These are phyloP conservation scores for Hypsizygus marmoreus DNA, from an alignment of 768 basidiomycete species.

Conservation along the genomic window DNA sequence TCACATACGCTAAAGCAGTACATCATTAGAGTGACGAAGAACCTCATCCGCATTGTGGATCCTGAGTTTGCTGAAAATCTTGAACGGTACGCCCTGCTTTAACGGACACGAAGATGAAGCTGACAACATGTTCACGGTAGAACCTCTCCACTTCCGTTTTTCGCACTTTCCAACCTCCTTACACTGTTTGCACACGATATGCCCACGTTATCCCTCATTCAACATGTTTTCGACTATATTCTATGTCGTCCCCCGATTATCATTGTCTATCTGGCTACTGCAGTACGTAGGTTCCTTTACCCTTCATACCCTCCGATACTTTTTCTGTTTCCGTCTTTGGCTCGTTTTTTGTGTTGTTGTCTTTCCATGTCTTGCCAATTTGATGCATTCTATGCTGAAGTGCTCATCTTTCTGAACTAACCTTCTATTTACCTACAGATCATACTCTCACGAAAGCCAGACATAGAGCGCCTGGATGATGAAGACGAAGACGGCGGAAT, in stretches of 20 bases:
- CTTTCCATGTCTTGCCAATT: slow-evolving; percentile 19
- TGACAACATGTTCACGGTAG: slow-evolving; percentile 33
- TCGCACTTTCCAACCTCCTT: slow-evolving; percentile 85
- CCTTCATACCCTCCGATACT: no score
- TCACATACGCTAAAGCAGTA: neutral
- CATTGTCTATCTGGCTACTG: slow-evolving; percentile 80
- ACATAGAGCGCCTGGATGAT: slow-evolving; percentile 59
- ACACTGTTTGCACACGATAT: slow-evolving; percentile 93
- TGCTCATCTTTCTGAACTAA: neutral
- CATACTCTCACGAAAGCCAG: slow-evolving; percentile 68
- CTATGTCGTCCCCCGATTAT: slow-evolving; percentile 80
- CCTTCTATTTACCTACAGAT: slow-evolving; percentile 46
- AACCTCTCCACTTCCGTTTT: slow-evolving; percentile 81
- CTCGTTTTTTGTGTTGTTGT: no score
- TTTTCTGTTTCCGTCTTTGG: no score
- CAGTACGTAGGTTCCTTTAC: no score
- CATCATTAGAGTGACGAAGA: slow-evolving; percentile 71
- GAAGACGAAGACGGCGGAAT: slow-evolving; percentile 64
- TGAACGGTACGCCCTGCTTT: slow-evolving; percentile 50
- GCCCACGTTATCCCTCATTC: slow-evolving; percentile 85
- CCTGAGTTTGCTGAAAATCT: slow-evolving; percentile 68
- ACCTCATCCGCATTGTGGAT: slow-evolving; percentile 72
- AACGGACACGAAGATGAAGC: neutral
- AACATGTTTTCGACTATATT: slow-evolving; percentile 90
- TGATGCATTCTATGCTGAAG: neutral